These are phyloP conservation scores for Gnomoniopsis smithogilvyi DNA, from an alignment of 2,329 filamentous ascomycete genomes.

Conservation along the genomic window DNA sequence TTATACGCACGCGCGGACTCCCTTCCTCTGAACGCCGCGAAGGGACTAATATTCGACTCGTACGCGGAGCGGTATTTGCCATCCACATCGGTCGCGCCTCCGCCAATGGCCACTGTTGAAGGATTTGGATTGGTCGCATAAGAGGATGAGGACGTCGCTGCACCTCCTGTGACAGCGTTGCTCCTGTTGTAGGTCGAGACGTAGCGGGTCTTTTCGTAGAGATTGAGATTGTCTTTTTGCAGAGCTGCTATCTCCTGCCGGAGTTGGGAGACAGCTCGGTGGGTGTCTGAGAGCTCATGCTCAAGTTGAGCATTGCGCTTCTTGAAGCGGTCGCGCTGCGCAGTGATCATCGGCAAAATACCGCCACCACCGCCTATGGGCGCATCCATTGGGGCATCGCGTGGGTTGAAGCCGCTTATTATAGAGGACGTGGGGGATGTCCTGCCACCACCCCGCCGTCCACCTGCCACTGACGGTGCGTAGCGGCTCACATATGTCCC, in stretches of 20 bases:
- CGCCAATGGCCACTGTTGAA: constrained; percentile 61
- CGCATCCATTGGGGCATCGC: constrained; percentile 36
- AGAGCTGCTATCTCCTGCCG: constrained; percentile 87
- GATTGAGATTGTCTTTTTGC: constrained; percentile 91
- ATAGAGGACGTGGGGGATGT: constrained; percentile 95
- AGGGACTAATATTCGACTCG: constrained; percentile 92
- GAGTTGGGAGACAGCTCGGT: constrained; percentile 78
- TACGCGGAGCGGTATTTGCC: constrained; percentile 87
- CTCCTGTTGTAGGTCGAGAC: constrained; percentile 87
- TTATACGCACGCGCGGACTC: constrained; percentile 89
- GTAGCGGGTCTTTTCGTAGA: constrained; percentile 98
- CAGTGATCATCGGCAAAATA: constrained; percentile 96
- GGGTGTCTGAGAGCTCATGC: constrained; percentile 79
- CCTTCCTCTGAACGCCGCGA: constrained; percentile 90
- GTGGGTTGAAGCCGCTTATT: constrained; percentile 90
- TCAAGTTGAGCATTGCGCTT: constrained; percentile 91
- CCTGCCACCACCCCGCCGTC: constrained; percentile 59
- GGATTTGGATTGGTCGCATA: constrained; percentile 70
- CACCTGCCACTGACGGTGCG: constrained; percentile 58
- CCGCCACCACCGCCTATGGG: constrained; percentile 74
- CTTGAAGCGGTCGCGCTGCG: constrained; percentile 97
- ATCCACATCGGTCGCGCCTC: constrained; percentile 44
- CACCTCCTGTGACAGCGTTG: constrained; percentile 43
- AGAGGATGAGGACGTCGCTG: constrained; percentile 52
- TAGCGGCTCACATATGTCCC: constrained; percentile 85